A percentile compares a stretch with the other conserved stretches of the same genome.
Conservation (phyloP, 2,329 filamentous ascomycete species). For the Colletotrichum sp. region DNA sequence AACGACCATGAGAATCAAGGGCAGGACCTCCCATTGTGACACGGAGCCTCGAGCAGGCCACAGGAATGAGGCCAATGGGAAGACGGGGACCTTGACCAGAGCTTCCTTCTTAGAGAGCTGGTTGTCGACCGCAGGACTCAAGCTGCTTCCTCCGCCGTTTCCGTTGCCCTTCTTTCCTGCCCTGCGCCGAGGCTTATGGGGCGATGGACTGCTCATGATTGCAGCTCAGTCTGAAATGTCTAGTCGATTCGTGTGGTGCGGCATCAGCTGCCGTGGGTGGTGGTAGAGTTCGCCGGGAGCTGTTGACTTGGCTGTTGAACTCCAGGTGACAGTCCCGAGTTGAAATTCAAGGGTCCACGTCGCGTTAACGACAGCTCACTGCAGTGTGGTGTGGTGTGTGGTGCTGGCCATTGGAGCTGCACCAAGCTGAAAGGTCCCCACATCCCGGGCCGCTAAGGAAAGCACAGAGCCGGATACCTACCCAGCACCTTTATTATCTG, state of each 20-base stretch:
- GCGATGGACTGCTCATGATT: conserved; percentile 58
- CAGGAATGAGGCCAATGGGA: conserved; percentile 91
- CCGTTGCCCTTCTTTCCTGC: conserved; percentile 47
- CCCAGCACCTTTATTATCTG: not conserved
- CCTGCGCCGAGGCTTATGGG: conserved; percentile 66
- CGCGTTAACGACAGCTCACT: conserved; percentile 1
- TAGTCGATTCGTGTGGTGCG: not conserved
- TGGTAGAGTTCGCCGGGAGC: not conserved
- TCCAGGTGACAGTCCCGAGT: not conserved
- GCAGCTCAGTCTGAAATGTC: conserved; percentile 25
- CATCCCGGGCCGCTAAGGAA: conserved; percentile 11
- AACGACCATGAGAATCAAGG: conserved; percentile 86
- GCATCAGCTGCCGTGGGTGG: not conserved
- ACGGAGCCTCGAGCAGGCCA: conserved; percentile 86
- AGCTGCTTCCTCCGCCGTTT: not conserved
- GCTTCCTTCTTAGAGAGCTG: conserved; percentile 42
- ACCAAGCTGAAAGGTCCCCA: conserved; percentile 11
- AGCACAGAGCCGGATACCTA: not conserved
- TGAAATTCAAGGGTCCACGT: conserved; percentile 20
- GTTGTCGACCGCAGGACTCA: not conserved
- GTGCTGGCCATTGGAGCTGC: not conserved
- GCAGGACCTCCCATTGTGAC: conserved; percentile 92
- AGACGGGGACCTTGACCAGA: conserved; percentile 69
- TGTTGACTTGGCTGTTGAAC: not conserved
- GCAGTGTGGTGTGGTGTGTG: not conserved